These are phyloP conservation scores for Candida nanaspora DNA, from an alignment of 805 yeast species.

Conservation along the genomic window DNA sequence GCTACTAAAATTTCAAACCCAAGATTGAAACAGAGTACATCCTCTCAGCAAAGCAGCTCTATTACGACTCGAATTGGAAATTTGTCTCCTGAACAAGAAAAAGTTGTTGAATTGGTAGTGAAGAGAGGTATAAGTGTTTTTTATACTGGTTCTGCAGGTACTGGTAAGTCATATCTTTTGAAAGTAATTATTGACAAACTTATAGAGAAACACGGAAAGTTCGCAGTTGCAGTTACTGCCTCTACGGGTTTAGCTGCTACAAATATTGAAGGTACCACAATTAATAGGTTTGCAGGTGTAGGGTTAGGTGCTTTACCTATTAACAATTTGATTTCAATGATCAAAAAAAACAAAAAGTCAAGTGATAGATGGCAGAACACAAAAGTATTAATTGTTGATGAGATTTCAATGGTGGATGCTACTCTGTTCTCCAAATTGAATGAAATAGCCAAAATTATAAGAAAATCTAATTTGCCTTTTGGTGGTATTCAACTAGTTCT, in stretches of 20 bases:
- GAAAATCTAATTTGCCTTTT: slow-evolving; percentile 54
- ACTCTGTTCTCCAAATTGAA: slow-evolving; percentile 68
- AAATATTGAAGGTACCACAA: slow-evolving; percentile 84
- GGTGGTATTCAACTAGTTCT: slow-evolving; percentile 90
- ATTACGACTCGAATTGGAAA: slow-evolving; percentile 1
- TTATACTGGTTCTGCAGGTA: slow-evolving; percentile 83
- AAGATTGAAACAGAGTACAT: slow-evolving; percentile 6
- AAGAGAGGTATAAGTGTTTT: slow-evolving; percentile 48
- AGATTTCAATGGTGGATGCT: slow-evolving; percentile 91
- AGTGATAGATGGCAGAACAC: slow-evolving; percentile 57
- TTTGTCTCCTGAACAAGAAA: slow-evolving; percentile 32
- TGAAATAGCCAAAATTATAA: slow-evolving; percentile 50
- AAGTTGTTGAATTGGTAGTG: slow-evolving; percentile 45
- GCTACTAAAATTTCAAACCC: slow-evolving; percentile 11
- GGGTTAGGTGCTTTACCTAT: slow-evolving; percentile 64
- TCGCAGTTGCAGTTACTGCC: slow-evolving; percentile 79
- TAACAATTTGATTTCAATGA: slow-evolving; percentile 36
- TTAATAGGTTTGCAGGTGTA: slow-evolving; percentile 80
- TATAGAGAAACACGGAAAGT: slow-evolving; percentile 32
- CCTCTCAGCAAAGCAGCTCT: neutral
- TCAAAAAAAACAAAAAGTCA: slow-evolving; percentile 38
- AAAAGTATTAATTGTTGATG: slow-evolving; percentile 78
- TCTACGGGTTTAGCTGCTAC: slow-evolving; percentile 96
- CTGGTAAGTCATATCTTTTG: slow-evolving; percentile 73
- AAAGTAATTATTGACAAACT: slow-evolving; percentile 55